Percentiles rank a stretch among this genome's conserved stretches.
Conservation (phyloP, 148 eudicot species). For the Spergularia bocconei region DNA sequence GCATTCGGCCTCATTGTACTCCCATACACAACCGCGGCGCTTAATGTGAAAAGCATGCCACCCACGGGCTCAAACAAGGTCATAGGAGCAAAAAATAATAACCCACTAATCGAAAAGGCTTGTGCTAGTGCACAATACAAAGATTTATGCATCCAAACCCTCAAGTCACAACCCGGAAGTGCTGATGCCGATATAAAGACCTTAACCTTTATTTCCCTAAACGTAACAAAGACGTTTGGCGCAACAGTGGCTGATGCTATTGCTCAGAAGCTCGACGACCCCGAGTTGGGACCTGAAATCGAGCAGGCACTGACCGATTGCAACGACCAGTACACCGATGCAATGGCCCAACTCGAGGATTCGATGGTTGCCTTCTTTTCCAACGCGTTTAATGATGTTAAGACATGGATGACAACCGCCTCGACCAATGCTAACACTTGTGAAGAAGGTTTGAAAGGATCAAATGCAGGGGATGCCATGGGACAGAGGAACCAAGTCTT, state of each 20-base stretch:
- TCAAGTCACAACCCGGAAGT: slow-evolving; percentile 27
- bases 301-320: slow-evolving; percentile 38
- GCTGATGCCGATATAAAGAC: slow-evolving; percentile 29
- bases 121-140: slow-evolving; percentile 20
- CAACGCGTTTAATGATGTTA: slow-evolving; percentile 27
- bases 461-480: slow-evolving; percentile 14
- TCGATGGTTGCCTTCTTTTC: slow-evolving; percentile 38
- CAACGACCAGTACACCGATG: slow-evolving; percentile 33
- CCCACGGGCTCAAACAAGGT: not conserved
- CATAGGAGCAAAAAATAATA: not conserved
- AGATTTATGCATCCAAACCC: slow-evolving; percentile 26
- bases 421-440: slow-evolving; percentile 29
- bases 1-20: slow-evolving; percentile 14
- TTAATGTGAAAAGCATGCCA: not conserved
- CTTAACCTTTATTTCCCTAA: slow-evolving; percentile 36
- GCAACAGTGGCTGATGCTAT: slow-evolving; percentile 15
- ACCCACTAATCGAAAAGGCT: slow-evolving; percentile 32
- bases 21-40: slow-evolving; percentile 2
- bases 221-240: slow-evolving; percentile 21
- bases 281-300: slow-evolving; percentile 18
- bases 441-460: slow-evolving; percentile 17
- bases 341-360: slow-evolving; percentile 40
- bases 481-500: slow-evolving; percentile 25
- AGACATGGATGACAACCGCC: slow-evolving; percentile 31
- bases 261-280: slow-evolving; percentile 23